Evolutionary conservation across 2,329 filamentous ascomycete genomes (phyloP).

Genomic region (Sarocladiaceae sp.): DNA sequence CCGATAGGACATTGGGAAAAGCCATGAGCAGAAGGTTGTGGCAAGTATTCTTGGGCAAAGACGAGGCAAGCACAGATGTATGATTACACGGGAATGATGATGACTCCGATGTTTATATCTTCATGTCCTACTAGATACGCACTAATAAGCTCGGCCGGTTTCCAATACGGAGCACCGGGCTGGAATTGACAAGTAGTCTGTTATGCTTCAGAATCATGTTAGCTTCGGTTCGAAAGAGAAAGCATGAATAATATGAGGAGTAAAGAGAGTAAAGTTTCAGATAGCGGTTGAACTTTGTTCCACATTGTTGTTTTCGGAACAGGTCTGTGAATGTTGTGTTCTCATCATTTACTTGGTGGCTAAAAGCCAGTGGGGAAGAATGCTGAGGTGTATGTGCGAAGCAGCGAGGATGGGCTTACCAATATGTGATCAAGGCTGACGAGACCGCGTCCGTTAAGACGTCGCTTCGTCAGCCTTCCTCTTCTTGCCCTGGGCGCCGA

Average conservation of each 20-base stretch:
- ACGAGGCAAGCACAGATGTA: slow-evolving; percentile 50
- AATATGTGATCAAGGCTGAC: slow-evolving; percentile 13
- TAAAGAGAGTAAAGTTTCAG: slow-evolving; percentile 43
- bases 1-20: slow-evolving; percentile 49
- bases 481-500: slow-evolving; percentile 40
- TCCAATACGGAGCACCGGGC: not conserved
- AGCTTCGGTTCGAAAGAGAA: slow-evolving; percentile 13
- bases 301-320: slow-evolving; percentile 65
- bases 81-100: not conserved
- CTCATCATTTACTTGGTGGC: slow-evolving; percentile 54
- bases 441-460: not conserved
- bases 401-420: slow-evolving; percentile 30
- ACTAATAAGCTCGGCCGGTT: too few species aligned
- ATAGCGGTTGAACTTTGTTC: slow-evolving; percentile 76
- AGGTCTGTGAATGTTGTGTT: slow-evolving; percentile 72
- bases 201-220: too few species aligned
- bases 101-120: not conserved
- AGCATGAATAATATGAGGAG: slow-evolving; percentile 12
- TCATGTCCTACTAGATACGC: too few species aligned
- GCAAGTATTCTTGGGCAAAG: slow-evolving; percentile 52
- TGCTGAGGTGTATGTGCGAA: not conserved
- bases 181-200: not conserved
- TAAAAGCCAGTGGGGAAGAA: slow-evolving; percentile 2
- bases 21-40: slow-evolving; percentile 53
- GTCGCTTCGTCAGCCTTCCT: slow-evolving; percentile 19